phyloP scores from a whole-genome alignment of 2,329 filamentous ascomycete genomes.

The Penicillium sp. region DNA sequence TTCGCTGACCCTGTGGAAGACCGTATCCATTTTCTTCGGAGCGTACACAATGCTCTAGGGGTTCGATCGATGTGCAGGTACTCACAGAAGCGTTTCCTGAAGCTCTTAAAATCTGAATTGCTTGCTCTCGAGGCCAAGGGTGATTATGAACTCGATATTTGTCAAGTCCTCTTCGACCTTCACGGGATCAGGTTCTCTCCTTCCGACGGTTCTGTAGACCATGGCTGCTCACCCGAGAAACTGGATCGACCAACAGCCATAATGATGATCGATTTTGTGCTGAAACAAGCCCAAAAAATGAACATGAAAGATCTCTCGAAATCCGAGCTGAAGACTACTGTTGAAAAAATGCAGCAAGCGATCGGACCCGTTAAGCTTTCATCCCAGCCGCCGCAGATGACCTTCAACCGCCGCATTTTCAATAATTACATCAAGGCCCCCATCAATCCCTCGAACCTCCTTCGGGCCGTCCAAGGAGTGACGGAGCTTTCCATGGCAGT shows the following conservation, averaged over 20 bases:
- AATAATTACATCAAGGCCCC: constrained; percentile 80
- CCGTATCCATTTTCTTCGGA: constrained; percentile 76
- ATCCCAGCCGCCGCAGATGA: constrained; percentile 75
- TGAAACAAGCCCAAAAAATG: constrained; percentile 78
- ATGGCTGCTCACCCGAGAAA: constrained; percentile 76
- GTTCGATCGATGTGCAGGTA: constrained; percentile 82
- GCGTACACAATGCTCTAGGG: constrained; percentile 82
- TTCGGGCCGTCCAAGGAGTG: constrained; percentile 77
- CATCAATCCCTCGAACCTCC: constrained; percentile 79
- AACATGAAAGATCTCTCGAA: constrained; percentile 90
- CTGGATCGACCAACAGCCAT: constrained; percentile 81
- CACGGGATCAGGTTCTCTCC: constrained; percentile 78
- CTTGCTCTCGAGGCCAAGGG: constrained; percentile 75
- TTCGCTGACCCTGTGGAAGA: constrained; percentile 73
- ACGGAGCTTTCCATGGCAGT: constrained; percentile 73
- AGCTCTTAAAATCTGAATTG: constrained; percentile 85
- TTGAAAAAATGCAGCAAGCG: constrained; percentile 90
- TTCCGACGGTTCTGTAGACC: constrained; percentile 72
- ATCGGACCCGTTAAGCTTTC: constrained; percentile 77
- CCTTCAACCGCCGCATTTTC: constrained; percentile 85
- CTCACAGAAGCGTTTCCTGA: constrained; percentile 85
- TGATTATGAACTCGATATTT: constrained; percentile 83
- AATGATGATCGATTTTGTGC: constrained; percentile 80
- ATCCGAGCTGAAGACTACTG: constrained; percentile 84
- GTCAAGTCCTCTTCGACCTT: constrained; percentile 81